Evolutionary conservation across 371 early-diverging fungal genomes (phyloP).

Genomic region (Apophysomyces variabilis): DNA sequence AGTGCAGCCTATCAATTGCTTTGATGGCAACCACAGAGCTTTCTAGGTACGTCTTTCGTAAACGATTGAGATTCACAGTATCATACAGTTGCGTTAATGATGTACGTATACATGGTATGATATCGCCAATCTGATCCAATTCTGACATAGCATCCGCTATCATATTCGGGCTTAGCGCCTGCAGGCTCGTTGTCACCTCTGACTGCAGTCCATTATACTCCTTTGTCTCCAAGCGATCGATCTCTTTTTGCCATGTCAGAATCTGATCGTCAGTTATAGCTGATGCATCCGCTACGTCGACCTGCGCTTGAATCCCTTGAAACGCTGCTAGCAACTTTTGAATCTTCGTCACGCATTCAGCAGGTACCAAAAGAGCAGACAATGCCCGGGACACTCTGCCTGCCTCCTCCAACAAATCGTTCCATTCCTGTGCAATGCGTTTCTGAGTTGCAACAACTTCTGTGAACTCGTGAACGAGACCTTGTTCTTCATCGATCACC

Average conservation of each 20-base stretch:
- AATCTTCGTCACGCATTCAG: constrained; percentile 33
- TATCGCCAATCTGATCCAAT: constrained; percentile 39
- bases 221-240: constrained; percentile 36
- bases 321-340: constrained; percentile 24
- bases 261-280: constrained; percentile 36
- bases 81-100: constrained; percentile 41
- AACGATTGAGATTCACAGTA: constrained; percentile 42
- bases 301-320: constrained; percentile 21
- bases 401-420: constrained; percentile 29
- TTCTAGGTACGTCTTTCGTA: constrained; percentile 45
- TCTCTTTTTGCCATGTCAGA: constrained; percentile 43
- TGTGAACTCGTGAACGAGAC: constrained; percentile 20
- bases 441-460: constrained; percentile 11
- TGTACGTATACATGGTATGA: constrained; percentile 32
- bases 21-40: constrained; percentile 28
- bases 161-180: constrained; percentile 21
- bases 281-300: constrained; percentile 22
- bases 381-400: constrained; percentile 23
- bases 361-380: constrained; percentile 31
- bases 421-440: constrained; percentile 29
- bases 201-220: constrained; percentile 34
- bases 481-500: constrained; percentile 13
- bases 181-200: constrained; percentile 18
- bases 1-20: constrained; percentile 12
- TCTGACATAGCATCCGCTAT: constrained; percentile 16